Evolutionary conservation across 2,329 filamentous ascomycete species (phyloP), one percentile per base, ranked within the genome.

Genomic region (Aspergillus jensenii): DNA sequence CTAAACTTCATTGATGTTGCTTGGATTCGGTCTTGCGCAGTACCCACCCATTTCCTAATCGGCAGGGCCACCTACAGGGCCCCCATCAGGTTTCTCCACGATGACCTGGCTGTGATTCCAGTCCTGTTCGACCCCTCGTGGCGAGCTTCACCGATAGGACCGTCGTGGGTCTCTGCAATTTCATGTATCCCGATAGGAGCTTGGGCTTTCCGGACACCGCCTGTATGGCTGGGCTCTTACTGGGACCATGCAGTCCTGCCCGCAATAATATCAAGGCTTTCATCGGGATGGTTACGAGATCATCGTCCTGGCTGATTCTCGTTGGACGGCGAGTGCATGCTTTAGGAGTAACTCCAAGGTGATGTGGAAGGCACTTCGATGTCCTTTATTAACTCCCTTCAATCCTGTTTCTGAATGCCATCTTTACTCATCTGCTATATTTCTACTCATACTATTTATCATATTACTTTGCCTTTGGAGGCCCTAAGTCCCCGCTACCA

Each of bases 71-170:
- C 63, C 57, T 62, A 64, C 63, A 56, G 60, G 61, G 56, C 56
- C 56, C 60, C 59, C 59, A 44, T 57, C 57, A 56, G 62, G 55
- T 58, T 59, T 59, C 65, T 62, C 64, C 65, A 62, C 65, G 62
- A 63, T 66, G 65, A 66, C 65, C 61, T 67, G 65, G 64, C 65
- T 48, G 55, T 59, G 50, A 53, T 45, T 49, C 45, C 27, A 49
- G 55, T 56, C 25, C 52, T 48, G 55, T 61, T 46, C 37, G 45
- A 52, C 59, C 56, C 59, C 54, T 62, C 52, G 41, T 61, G 47
- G 52, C 55, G 60, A 58, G 61, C 64, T 61, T 64, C 61, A 65
- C 64, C 61, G 61, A 65, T 62, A 59, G 55, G 59, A 62, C 46
- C 53, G 56, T 54, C 62, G 60, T 61, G 58, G 58, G 56, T 56